Evolutionary conservation across 1,139 yeast species (phyloP).

Genomic region (Entelexis paramagnoliae): DNA sequence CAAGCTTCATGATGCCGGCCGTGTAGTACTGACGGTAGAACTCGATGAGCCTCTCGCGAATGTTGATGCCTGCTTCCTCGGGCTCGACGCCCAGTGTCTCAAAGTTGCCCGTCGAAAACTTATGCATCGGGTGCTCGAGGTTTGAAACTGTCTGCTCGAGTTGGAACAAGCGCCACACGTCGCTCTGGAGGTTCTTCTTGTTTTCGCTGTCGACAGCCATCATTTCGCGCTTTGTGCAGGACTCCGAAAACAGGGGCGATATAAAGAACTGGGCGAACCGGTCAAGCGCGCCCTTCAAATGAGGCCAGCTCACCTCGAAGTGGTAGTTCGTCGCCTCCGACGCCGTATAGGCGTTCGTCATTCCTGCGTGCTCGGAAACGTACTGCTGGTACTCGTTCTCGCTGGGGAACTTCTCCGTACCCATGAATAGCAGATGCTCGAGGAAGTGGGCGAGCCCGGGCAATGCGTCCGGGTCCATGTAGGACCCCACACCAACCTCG

Average conservation of each 20-base stretch:
- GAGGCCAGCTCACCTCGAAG: conserved; percentile 69
- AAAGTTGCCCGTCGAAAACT: conserved; percentile 65
- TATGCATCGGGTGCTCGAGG: conserved; percentile 57
- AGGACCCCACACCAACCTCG: conserved; percentile 86
- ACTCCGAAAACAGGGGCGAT: conserved; percentile 65
- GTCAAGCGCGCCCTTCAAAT: conserved; percentile 78
- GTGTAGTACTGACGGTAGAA: conserved; percentile 53
- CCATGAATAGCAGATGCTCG: conserved; percentile 92
- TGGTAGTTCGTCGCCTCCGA: conserved; percentile 83
- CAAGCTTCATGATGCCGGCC: conserved; percentile 76
- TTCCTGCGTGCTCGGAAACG: conserved; percentile 59
- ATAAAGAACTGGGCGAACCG: conserved; percentile 89
- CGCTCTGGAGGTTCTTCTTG: conserved; percentile 85
- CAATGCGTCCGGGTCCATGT: conserved; percentile 60
- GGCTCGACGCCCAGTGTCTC: conserved; percentile 53
- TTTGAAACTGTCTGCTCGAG: conserved; percentile 67
- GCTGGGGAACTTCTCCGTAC: conserved; percentile 82
- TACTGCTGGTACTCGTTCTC: conserved; percentile 82
- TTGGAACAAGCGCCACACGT: conserved; percentile 79
- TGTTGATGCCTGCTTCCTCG: conserved; percentile 42
- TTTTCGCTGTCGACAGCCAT: conserved; percentile 94
- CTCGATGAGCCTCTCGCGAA: conserved; percentile 55
- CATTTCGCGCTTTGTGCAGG: conserved; percentile 84
- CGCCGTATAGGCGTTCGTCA: conserved; percentile 78
- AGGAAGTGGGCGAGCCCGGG: conserved; percentile 95